Evolutionary conservation across 169 alveolate genomes (phyloP).

Genomic region (Sarcocystis neurona): DNA sequence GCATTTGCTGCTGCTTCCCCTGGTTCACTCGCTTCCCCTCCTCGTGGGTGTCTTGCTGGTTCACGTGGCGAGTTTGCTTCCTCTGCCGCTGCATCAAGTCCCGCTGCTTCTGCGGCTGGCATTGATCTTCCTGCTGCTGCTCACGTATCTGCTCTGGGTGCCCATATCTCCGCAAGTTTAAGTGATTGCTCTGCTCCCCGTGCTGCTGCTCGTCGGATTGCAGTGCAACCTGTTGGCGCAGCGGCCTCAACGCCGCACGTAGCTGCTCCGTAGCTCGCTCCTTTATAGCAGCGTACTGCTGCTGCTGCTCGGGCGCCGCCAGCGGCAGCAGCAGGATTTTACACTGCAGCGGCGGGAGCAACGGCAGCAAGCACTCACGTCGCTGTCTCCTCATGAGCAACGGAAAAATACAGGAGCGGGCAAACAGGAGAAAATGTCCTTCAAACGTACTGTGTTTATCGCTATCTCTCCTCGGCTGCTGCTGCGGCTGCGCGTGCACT

Average conservation of each 20-base stretch:
- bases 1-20: no score
- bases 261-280: conserved; percentile 13
- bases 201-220: no score
- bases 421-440: not conserved
- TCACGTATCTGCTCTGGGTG: no score
- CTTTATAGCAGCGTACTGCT: not conserved
- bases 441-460: no score
- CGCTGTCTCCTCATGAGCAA: conserved; percentile 33
- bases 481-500: no score
- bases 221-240: no score
- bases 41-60: not conserved
- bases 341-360: conserved; percentile 43
- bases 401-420: conserved; percentile 45
- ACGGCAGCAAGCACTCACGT: conserved; percentile 14
- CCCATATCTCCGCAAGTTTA: no score
- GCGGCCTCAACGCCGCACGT: not conserved
- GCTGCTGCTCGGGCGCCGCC: not conserved
- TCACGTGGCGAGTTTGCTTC: conserved; percentile 25
- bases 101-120: conserved; percentile 33
- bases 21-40: no score
- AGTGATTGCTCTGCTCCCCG: no score
- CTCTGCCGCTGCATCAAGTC: not conserved
- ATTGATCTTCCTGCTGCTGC: no score
- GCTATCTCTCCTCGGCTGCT: no score
- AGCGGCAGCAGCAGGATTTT: conserved; percentile 13